Evolutionary conservation across 495 filamentous ascomycete genomes (phyloP), one percentile per base, ranked within the genome.

Genomic region (Bathelium albidoporum): DNA sequence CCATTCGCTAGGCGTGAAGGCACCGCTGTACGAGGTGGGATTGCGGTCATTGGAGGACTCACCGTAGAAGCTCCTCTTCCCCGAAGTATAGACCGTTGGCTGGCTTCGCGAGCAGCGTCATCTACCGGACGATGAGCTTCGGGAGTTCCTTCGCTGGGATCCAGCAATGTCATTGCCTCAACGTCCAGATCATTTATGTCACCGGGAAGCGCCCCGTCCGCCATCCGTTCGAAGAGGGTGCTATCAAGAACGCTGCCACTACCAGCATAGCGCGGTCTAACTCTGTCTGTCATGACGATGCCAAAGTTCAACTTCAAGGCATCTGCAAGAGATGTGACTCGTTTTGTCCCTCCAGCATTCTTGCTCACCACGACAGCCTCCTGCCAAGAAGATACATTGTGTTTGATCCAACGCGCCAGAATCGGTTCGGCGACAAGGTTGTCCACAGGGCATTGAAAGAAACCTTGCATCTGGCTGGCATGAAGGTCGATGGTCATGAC

Each of bases 381-480:
- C 62, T 80, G 85, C 94, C 94, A 98, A 59, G 87, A 82, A 18
- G 81, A 77, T 22, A 98, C 87, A 70, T 96, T 93, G 75, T 87
- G 83, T 64, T 86, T 83, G 71, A 97, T 94, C 95, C 94, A 97
- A 63, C 91, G 87, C 44, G 95, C 94, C 72, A 98, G 92, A 68
- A 96, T 82, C 3, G 94, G 94, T 74, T 98, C 94, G 22, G 95
- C 94, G 69, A 96, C 89, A 36, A 98, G 86, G 73, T 98, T 97
- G 75, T 98, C 94, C 59, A 98, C 94, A 11, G 94, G 95, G 70
- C 94, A 95, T 67, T 88, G 89, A 81, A 98, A 98, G 81, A 98
- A 98, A 36, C 94, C 94, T 77, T 97, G 95, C 88, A 97, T 97
- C 77, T 97, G 94, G 11, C 81, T 73, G 74, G 85, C 85, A 78